Base-by-base conservation (phyloP, 768 basidiomycete species). In the Porpolomopsis calyptriformis region DNA sequence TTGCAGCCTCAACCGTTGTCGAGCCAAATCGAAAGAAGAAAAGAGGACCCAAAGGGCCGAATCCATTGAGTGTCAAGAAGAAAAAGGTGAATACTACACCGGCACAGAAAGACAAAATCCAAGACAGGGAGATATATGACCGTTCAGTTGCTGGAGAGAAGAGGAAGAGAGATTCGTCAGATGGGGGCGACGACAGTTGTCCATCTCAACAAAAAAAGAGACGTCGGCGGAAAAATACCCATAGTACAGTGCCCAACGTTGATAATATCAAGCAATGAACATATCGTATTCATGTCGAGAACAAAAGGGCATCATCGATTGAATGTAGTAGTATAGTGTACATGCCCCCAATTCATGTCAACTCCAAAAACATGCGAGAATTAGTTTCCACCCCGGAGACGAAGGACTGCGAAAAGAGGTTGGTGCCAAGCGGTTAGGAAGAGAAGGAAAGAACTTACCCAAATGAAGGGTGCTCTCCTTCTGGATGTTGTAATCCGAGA, bases 1-100 rank as follows among this genome's bases (percentile, higher is more conserved):
- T 72, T 5, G 60, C 78, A 10, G 59, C 66, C 14, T 49, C 65
- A 2, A 63, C 64, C 11, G 53, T 55, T 27, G 44, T 60, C 22
- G 72, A 74, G 51, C 59, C 61, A 27, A 59, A 62, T n/a, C 64
- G 59, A 10, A 70, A 67, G 51, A 85, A 77, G 59, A 78, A 69
- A 57, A 86, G 76, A 55, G 81, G 78, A 0, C 82, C 84, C 0
- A 93, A 89, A 58, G 88, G 77, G 0, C 91, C 93, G 1, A 98
- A 97, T 65, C 90, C 94, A 6, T 73, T 97, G 2, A 92, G 89
- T 49, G 68, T 93, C 37, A 92, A 90, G 72, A 96, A 91, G 71
- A 93, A 88, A 63, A 78, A 77, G 55, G 40, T 53, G 4, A 54
- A 59, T 19, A 19, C 14, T 31, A 31, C 37, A 9, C 20, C n/a